A percentile compares a stretch with the other conserved stretches of the same genome.
These are phyloP conservation scores for Salix koriyanagi DNA, from an alignment of 345 rosid species.

Conservation along the genomic window DNA sequence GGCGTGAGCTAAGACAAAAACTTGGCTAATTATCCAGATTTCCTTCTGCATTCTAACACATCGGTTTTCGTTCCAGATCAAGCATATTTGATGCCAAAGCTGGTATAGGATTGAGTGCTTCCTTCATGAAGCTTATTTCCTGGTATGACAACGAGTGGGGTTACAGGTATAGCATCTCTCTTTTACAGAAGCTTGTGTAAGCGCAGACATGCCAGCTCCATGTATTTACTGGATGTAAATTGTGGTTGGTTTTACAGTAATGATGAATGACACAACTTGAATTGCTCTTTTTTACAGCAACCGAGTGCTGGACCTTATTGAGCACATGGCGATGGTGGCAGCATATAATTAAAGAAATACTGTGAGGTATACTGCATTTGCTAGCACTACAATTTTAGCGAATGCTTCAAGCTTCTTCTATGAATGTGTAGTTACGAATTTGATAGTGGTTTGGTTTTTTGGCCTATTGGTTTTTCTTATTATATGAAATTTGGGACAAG, in stretches of 20 bases:
- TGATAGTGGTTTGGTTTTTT: constrained; percentile 4
- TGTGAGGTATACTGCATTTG: neutral
- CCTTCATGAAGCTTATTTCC: constrained; percentile 83
- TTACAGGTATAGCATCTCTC: constrained; percentile 60
- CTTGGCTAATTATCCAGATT: neutral
- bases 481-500: neutral
- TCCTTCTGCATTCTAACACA: neutral
- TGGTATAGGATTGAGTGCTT: constrained; percentile 77
- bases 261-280: neutral
- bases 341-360: constrained; percentile 32
- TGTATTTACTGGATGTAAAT: neutral
- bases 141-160: constrained; percentile 99
- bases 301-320: constrained; percentile 93
- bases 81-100: constrained; percentile 98
- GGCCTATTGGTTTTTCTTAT: neutral
- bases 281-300: constrained; percentile 50
- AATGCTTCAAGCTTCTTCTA: neutral
- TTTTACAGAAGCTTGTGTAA: neutral
- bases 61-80: constrained; percentile 49
- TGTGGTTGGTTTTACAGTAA: neutral
- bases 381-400: neutral
- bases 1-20: no score
- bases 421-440: constrained; percentile 5
- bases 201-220: no score
- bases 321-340: constrained; percentile 91